These are phyloP conservation scores for Ustilago hordei DNA, from an alignment of 1,284 basidiomycete genomes.

Conservation along the genomic window DNA sequence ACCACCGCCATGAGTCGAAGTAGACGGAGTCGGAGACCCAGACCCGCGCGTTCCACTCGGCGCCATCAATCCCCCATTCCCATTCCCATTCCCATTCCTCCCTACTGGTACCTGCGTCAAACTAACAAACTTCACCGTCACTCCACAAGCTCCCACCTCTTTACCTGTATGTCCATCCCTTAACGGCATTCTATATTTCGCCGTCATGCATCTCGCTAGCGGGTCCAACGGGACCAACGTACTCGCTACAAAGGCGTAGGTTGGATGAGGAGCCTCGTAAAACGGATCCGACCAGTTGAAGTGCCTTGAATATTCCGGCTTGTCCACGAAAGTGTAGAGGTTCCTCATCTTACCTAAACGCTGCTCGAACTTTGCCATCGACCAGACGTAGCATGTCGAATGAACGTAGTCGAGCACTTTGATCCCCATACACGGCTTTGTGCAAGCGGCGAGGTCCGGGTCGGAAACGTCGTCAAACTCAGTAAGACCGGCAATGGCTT, in stretches of 20 bases:
- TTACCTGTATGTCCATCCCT: constrained; percentile 41
- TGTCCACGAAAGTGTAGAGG: constrained; percentile 88
- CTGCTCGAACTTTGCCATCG: constrained; percentile 84
- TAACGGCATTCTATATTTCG: constrained; percentile 57
- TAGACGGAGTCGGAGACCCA: constrained; percentile 36
- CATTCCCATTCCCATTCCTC: constrained; percentile 10
- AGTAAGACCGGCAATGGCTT: constrained; percentile 81
- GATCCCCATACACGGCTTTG: constrained; percentile 81
- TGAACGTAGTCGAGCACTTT: constrained; percentile 78
- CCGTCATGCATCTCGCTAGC: constrained; percentile 76
- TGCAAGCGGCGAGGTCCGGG: constrained; percentile 46
- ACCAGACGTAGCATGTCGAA: constrained; percentile 75
- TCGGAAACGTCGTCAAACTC: constrained; percentile 81
- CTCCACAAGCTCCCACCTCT: constrained; percentile 48
- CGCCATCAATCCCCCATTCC: constrained; percentile 24
- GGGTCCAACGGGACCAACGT: constrained; percentile 85
- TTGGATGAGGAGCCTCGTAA: constrained; percentile 75
- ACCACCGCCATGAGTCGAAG: constrained; percentile 13
- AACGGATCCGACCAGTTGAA: constrained; percentile 94
- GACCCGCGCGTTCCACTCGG: constrained; percentile 25
- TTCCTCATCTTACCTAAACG: constrained; percentile 94
- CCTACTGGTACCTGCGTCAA: constrained; percentile 30
- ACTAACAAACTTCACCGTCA: constrained; percentile 61
- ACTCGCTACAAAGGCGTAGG: constrained; percentile 79
- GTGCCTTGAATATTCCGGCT: constrained; percentile 81